Evolutionary conservation across 352 stramenopile genomes (phyloP).

Genomic region (Thalassiosira hispida): DNA sequence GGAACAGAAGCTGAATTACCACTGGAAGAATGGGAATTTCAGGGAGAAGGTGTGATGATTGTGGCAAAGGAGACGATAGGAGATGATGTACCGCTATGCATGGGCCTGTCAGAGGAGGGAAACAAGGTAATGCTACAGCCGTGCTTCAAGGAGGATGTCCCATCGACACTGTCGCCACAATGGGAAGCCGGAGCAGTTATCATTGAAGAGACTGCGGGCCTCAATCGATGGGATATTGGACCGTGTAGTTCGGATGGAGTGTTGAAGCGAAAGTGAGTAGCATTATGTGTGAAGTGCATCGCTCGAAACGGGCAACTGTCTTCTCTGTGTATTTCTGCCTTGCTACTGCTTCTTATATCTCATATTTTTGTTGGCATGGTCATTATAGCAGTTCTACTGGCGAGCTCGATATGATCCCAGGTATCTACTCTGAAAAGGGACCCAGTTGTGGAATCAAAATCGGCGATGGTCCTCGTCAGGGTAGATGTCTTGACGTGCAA

Average conservation of each 20-base stretch:
- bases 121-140: constrained; percentile 62
- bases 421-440: constrained; percentile 67
- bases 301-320: background rate
- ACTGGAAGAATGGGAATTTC: constrained; percentile 56
- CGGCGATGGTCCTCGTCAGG: constrained; percentile 64
- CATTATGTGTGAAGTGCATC: constrained; percentile 23
- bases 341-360: background rate
- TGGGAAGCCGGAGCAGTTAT: constrained; percentile 83
- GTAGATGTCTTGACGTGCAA: constrained; percentile 75
- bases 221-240: constrained; percentile 80
- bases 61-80: constrained; percentile 78
- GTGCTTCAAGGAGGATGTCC: constrained; percentile 78
- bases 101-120: constrained; percentile 60
- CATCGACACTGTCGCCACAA: constrained; percentile 54
- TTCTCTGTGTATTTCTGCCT: constrained; percentile 5
- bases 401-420: constrained; percentile 68
- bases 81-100: constrained; percentile 64
- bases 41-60: constrained; percentile 79
- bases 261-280: constrained; percentile 61
- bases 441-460: constrained; percentile 76
- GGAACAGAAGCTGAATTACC: constrained; percentile 24
- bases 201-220: constrained; percentile 68
- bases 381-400: constrained; percentile 42
- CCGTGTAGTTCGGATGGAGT: constrained; percentile 79
- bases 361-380: background rate